Base-by-base conservation (phyloP, 805 yeast genomes). In the Candida nonsorbophila region DNA sequence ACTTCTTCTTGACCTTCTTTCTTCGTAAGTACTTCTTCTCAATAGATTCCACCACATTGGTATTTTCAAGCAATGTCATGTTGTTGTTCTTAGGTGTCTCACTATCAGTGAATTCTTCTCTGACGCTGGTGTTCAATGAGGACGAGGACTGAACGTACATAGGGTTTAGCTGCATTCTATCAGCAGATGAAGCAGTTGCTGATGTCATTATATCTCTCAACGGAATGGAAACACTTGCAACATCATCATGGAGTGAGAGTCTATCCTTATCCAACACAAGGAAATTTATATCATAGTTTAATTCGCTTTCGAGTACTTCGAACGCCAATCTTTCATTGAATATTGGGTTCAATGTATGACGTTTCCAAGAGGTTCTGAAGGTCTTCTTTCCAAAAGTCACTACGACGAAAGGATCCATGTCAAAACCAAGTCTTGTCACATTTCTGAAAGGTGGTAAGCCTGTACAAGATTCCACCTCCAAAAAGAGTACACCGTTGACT, bases 371-470 rank as follows among this genome's bases (percentile, higher is more conserved):
- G 0, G 97, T 87, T 41, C 94, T 73, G 53, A 75, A 90, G 0
- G 90, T 86, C 41, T 81, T 81, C 44, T 83, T 79, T 7, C 96
- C 96, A 53, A 90, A 86, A 0, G 95, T 79, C 1, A 86, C 79
- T 12, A 90, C 86, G 3, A 90, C 90, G 58, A 90, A 92, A 2
- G 97, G 97, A 49, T 92, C 98, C 94, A 92, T 85, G 53, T 87
- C 95, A 48, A 83, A 90, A 1, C 88, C 79, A 14, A 85, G 74
- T 7, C 87, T 63, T 1, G 84, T 76, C 10, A 84, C 59, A 40
- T 81, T 79, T 22, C 71, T 69, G 30, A 79, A 67, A 0, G 94
- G 84, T 1, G 98, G 98, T 20, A 90, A 61, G 33, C 80, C 86
- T 2, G 74, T 59, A 7, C 90, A 86, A 1, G 81, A 73, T 3